Percentiles rank a stretch among this genome's conserved stretches.
phyloP scores from a whole-genome alignment of 805 yeast species.

The Lachancea quebecensis region DNA sequence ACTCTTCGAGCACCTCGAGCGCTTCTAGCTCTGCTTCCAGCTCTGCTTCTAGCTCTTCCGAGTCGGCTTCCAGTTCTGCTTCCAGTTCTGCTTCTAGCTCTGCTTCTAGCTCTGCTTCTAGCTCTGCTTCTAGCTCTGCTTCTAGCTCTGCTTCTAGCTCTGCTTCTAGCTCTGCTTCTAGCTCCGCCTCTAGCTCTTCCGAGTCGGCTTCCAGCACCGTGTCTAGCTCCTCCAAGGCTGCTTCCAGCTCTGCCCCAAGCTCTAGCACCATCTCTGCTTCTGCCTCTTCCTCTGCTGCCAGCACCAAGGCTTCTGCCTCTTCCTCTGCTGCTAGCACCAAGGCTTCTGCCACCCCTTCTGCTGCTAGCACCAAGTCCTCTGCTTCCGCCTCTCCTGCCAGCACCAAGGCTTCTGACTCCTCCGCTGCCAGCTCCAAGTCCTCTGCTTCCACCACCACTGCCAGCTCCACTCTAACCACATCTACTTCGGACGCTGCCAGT shows the following conservation, averaged over 20 bases:
- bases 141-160: constrained; percentile 10
- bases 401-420: constrained; percentile 4
- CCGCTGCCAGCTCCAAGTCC: constrained; percentile 7
- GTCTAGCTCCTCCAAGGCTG: constrained; percentile 8
- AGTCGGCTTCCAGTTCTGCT: constrained; percentile 10
- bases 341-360: constrained; percentile 9
- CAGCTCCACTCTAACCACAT: neutral
- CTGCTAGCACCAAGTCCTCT: constrained; percentile 5
- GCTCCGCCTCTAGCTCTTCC: constrained; percentile 7
- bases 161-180: constrained; percentile 4
- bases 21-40: neutral
- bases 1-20: too few species aligned
- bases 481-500: neutral
- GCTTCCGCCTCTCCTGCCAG: constrained; percentile 10
- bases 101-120: constrained; percentile 7
- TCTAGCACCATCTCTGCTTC: constrained; percentile 12
- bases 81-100: constrained; percentile 7
- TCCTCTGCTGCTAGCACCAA: constrained; percentile 8
- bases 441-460: constrained; percentile 1
- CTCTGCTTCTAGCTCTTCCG: constrained; percentile 8
- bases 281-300: constrained; percentile 10
- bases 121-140: constrained; percentile 9
- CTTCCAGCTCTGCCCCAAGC: constrained; percentile 8
- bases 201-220: constrained; percentile 8
- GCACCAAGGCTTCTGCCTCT: constrained; percentile 7